Evolutionary conservation across 768 basidiomycete genomes (phyloP), one percentile per base, ranked within the genome.

Genomic region (Lactifluus rugatus): DNA sequence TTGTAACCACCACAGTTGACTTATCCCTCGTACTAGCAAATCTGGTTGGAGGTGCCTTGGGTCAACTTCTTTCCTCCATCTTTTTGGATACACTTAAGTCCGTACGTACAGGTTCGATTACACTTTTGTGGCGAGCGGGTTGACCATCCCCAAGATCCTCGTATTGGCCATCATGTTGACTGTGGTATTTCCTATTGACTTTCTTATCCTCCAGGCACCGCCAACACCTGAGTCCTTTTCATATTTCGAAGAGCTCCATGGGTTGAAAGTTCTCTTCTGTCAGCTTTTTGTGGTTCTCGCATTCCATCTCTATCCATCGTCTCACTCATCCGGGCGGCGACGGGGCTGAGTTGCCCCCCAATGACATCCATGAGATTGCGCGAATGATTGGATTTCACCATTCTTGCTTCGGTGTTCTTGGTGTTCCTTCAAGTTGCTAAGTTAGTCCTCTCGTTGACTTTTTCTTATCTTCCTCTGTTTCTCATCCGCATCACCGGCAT

Each of bases 141-240:
- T 56, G n/a, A 25, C n/a, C 17, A 28, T n/a, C n/a, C 23, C 28
- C n/a, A 60, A 89, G 87, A 75, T 90, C 48, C 72, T 91, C 5
- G 72, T 87, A 5, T 76, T 92, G 21, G 89, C 78, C 2, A 83
- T 91, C 58, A 78, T 89, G 17, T 81, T 80, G 16, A 87, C 85
- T 1, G 87, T 72, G 1, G 78, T 76, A 0, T 66, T 74, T 8
- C 88, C 89, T 0, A 73, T 76, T 19, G 73, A 80, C 2, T 73
- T 91, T 48, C 67, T 89, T 23, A 78, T 93, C 23, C 65, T 73
- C 2, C 73, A 73, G 32, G 74, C 76, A 1, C 90, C 90, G 7
- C 87, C 88, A 21, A 82, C 78, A 8, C 90, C 90, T 26, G 78
- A 52, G 10, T 28, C 16, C 3, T 34, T 50, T 2, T 54, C 25